A percentile compares a stretch with the other conserved stretches of the same genome.
Conservation (phyloP, 306 rosid species). For the Pterocarpus santalinus region DNA sequence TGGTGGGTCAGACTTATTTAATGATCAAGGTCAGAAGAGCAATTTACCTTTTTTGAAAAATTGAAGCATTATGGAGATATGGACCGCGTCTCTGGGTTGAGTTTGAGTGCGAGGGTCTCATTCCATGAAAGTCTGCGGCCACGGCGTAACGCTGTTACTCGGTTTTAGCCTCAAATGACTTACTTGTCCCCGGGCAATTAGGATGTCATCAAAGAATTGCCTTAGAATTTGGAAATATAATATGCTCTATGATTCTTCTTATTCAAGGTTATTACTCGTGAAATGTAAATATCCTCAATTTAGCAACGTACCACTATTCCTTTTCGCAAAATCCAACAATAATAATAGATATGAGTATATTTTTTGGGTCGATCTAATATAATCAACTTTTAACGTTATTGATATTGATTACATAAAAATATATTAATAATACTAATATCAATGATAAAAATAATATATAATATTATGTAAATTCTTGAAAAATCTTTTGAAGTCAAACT, state of each 20-base stretch:
- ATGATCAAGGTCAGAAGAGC: background rate
- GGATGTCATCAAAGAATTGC: background rate
- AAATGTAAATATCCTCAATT: constrained; percentile 32
- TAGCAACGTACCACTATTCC: no score
- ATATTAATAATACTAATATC: no score
- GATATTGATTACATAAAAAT: background rate
- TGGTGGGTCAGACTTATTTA: background rate
- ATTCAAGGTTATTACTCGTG: background rate
- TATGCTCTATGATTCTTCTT: constrained; percentile 7
- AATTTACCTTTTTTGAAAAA: no score
- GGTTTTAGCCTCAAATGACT: constrained; percentile 35
- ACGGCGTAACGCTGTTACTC: constrained; percentile 12
- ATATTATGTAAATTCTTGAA: background rate
- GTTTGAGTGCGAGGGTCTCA: background rate
- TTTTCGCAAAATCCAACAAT: background rate
- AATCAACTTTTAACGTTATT: background rate
- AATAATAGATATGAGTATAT: background rate
- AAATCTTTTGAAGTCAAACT: background rate
- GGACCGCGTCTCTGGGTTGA: constrained; percentile 2
- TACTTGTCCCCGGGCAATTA: background rate
- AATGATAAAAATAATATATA: background rate
- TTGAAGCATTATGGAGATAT: background rate
- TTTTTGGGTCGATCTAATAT: background rate
- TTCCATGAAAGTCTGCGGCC: constrained; percentile 39
- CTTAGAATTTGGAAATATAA: background rate